A percentile compares a stretch with the other conserved stretches of the same genome.
These are phyloP conservation scores for Piper longum DNA, from an alignment of 164 flowering plant genomes.

Conservation along the genomic window DNA sequence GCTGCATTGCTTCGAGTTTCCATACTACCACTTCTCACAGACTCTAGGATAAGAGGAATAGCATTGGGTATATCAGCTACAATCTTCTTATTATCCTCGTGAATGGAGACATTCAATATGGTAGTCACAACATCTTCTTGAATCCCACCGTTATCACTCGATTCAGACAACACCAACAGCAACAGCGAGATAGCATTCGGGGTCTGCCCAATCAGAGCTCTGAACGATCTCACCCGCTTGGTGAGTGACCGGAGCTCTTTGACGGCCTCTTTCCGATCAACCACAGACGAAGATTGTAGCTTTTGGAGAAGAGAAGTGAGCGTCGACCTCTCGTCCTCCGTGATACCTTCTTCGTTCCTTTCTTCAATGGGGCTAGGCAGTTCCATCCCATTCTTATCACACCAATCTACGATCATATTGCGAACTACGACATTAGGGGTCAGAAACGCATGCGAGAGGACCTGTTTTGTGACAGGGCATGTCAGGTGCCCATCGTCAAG, in stretches of 20 bases:
- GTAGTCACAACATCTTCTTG: slow-evolving; percentile 82
- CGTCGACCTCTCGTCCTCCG: slow-evolving; percentile 28
- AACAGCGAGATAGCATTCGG: slow-evolving; percentile 38
- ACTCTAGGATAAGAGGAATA: slow-evolving; percentile 50
- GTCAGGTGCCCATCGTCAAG: slow-evolving; percentile 42
- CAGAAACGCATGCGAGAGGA: slow-evolving; percentile 47
- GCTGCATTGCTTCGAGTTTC: slow-evolving; percentile 73
- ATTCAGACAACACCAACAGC: slow-evolving; percentile 33
- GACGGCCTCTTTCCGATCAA: slow-evolving; percentile 54
- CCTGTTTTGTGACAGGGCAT: slow-evolving; percentile 62
- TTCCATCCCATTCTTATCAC: slow-evolving; percentile 35
- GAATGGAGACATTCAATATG: slow-evolving; percentile 62
- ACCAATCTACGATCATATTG: slow-evolving; percentile 55
- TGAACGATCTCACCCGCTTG: slow-evolving; percentile 47
- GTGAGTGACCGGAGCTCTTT: slow-evolving; percentile 63
- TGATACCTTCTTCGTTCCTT: slow-evolving; percentile 20
- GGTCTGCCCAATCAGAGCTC: slow-evolving; percentile 55
- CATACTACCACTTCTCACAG: slow-evolving; percentile 45
- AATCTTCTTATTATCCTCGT: slow-evolving; percentile 63
- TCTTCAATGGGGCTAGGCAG: slow-evolving; percentile 13
- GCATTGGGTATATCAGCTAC: slow-evolving; percentile 55
- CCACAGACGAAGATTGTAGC: slow-evolving; percentile 22
- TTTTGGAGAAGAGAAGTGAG: slow-evolving; percentile 33
- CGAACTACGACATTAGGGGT: slow-evolving; percentile 51
- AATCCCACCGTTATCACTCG: slow-evolving; percentile 24